Conservation (phyloP, 2,329 filamentous ascomycete genomes). For the Trichoderma koningii region DNA sequence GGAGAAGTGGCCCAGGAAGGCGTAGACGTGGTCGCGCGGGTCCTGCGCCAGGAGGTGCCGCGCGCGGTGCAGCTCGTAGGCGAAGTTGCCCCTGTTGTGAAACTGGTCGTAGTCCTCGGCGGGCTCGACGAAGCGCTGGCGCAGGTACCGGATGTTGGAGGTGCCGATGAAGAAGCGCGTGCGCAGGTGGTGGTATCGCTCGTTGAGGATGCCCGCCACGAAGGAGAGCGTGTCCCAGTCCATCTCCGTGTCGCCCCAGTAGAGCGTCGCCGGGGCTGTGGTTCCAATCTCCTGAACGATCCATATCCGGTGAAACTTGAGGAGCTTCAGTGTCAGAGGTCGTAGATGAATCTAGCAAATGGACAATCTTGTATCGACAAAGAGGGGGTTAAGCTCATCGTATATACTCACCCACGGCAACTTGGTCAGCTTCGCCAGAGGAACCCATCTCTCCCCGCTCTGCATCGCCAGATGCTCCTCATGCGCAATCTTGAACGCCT, state of each 20-base stretch:
- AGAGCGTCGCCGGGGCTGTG: constrained; percentile 38
- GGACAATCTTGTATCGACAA: too few relatives aligned
- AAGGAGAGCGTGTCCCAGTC: constrained; percentile 40
- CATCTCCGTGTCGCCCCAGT: constrained; percentile 40
- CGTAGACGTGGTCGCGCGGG: constrained; percentile 41
- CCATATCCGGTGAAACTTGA: constrained; percentile 42
- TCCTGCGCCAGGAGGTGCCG: constrained; percentile 40
- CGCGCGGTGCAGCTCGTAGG: constrained; percentile 43
- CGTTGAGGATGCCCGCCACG: constrained; percentile 39
- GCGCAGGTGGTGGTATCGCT: constrained; percentile 39
- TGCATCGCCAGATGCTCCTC: constrained; percentile 38
- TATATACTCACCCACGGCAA: constrained; percentile 38
- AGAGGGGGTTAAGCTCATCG: too few relatives aligned
- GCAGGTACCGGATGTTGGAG: constrained; percentile 40
- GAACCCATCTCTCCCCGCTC: constrained; percentile 36
- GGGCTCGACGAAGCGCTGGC: constrained; percentile 41
- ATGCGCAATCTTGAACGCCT: constrained; percentile 36
- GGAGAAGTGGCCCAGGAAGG: constrained; percentile 43
- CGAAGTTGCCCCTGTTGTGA: constrained; percentile 40
- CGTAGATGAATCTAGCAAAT: too few relatives aligned
- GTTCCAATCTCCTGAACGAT: constrained; percentile 45
- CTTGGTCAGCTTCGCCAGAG: constrained; percentile 39
- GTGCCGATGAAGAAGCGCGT: constrained; percentile 38
- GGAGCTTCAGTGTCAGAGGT: neutral
- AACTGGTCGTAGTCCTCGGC: constrained; percentile 33